Conservation (phyloP, 306 rosid species). For the Gastrolobium bilobum region DNA sequence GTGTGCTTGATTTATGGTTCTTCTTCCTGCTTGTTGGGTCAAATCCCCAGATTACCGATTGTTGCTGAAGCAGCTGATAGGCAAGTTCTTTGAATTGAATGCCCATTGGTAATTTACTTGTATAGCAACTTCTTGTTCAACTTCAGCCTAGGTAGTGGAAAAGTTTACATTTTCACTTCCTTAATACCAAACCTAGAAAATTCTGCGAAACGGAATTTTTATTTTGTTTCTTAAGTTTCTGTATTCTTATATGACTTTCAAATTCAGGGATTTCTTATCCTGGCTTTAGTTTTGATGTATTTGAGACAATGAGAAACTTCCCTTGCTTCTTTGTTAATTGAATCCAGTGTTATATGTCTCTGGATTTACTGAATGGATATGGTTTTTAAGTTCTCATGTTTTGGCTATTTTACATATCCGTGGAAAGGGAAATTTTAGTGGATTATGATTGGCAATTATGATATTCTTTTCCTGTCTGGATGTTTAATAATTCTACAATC, state of each 20-base stretch:
- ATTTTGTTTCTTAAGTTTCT: constrained; percentile 28
- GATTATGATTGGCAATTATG: constrained; percentile 18
- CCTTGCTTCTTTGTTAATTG: constrained; percentile 19
- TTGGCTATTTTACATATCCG: not conserved
- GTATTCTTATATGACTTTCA: constrained; percentile 36
- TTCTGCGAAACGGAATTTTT: constrained; percentile 22
- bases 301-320: constrained; percentile 23
- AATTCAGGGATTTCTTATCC: constrained; percentile 33
- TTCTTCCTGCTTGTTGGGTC: constrained; percentile 90
- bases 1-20: constrained; percentile 92
- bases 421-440: not conserved
- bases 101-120: constrained; percentile 29
- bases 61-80: constrained; percentile 99
- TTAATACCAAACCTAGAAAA: constrained; percentile 36
- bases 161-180: constrained; percentile 34
- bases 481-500: not conserved
- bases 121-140: constrained; percentile 47
- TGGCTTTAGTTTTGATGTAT: constrained; percentile 30
- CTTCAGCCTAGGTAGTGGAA: constrained; percentile 21
- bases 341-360: constrained; percentile 21
- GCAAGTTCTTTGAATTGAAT: constrained; percentile 74
- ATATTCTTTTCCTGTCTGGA: not conserved
- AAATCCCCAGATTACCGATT: constrained; percentile 88
- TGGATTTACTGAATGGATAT: constrained; percentile 4
- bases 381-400: not conserved